phyloP scores from a whole-genome alignment of 2,329 filamentous ascomycete genomes.

The Fusarium stilboides region DNA sequence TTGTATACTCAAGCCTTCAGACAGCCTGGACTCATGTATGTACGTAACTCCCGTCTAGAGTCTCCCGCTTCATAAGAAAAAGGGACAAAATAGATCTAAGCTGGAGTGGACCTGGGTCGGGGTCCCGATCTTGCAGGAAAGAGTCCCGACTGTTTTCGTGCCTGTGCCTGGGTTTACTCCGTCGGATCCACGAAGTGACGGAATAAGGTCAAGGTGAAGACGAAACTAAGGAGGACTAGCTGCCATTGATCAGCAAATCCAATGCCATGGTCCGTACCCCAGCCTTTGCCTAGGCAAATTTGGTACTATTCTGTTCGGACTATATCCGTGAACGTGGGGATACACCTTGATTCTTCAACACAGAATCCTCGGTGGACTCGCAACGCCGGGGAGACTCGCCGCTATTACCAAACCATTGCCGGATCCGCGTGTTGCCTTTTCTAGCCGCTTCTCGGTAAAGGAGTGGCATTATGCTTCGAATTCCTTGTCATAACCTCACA shows the following conservation, averaged over 20 bases:
- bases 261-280: constrained; percentile 23
- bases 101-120: constrained; percentile 37
- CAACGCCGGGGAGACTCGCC: constrained; percentile 26
- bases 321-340: constrained; percentile 31
- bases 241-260: constrained; percentile 26
- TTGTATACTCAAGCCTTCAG: not conserved
- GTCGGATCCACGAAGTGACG: constrained; percentile 20
- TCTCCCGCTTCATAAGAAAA: constrained; percentile 22
- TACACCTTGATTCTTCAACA: constrained; percentile 3
- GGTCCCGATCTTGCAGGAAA: constrained; percentile 43
- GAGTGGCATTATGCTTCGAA: constrained; percentile 16
- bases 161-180: constrained; percentile 28
- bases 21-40: not conserved
- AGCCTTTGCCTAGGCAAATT: constrained; percentile 17
- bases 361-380: constrained; percentile 20
- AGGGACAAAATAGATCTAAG: constrained; percentile 39
- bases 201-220: constrained; percentile 31
- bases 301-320: constrained; percentile 35
- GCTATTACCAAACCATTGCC: constrained; percentile 42
- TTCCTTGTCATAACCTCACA: constrained; percentile 40
- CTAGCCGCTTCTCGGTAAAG: constrained; percentile 43
- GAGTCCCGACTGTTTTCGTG: constrained; percentile 34
- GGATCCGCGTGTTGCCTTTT: constrained; percentile 47
- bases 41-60: constrained; percentile 4
- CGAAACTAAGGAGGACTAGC: constrained; percentile 19